phyloP scores from a whole-genome alignment of 2,329 filamentous ascomycete species.

The Fusarium phyllophilum region DNA sequence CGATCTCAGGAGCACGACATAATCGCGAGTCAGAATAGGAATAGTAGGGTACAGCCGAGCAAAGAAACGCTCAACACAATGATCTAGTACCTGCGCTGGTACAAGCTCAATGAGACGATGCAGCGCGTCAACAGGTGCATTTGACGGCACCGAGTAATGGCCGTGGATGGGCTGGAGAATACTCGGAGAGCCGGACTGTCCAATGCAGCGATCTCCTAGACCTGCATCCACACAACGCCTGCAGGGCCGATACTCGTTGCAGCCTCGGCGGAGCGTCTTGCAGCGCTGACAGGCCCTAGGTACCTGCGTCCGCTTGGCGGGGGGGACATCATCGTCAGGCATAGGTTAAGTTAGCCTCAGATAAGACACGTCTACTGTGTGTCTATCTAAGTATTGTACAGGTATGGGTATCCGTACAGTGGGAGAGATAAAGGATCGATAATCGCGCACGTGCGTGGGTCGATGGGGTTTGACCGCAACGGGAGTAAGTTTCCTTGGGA shows the following conservation, averaged over 20 bases:
- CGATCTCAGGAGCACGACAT: conserved; percentile 47
- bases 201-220: conserved; percentile 52
- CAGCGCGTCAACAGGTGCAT: conserved; percentile 8
- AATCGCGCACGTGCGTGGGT: conserved; percentile 28
- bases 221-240: conserved; percentile 55
- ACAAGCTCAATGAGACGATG: conserved; percentile 49
- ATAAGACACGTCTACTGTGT: neutral
- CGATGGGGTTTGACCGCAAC: neutral
- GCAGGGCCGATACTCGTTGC: conserved; percentile 57
- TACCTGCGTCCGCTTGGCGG: conserved; percentile 53
- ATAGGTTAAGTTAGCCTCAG: conserved; percentile 8
- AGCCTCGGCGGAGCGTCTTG: conserved; percentile 55
- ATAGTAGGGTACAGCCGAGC: conserved; percentile 54
- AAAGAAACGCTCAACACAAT: conserved; percentile 55
- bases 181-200: conserved; percentile 19
- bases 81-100: conserved; percentile 48
- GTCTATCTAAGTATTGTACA: neutral
- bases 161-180: conserved; percentile 13
- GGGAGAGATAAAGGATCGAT: conserved; percentile 10
- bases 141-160: neutral
- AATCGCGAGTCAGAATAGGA: conserved; percentile 54
- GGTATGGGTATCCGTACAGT: neutral
- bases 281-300: conserved; percentile 57
- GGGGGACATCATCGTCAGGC: conserved; percentile 22
- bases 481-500: conserved; percentile 2